A percentile compares a stretch with the other conserved stretches of the same genome.
Conservation (phyloP, 306 rosid species). For the Cicer pinnatifidum region DNA sequence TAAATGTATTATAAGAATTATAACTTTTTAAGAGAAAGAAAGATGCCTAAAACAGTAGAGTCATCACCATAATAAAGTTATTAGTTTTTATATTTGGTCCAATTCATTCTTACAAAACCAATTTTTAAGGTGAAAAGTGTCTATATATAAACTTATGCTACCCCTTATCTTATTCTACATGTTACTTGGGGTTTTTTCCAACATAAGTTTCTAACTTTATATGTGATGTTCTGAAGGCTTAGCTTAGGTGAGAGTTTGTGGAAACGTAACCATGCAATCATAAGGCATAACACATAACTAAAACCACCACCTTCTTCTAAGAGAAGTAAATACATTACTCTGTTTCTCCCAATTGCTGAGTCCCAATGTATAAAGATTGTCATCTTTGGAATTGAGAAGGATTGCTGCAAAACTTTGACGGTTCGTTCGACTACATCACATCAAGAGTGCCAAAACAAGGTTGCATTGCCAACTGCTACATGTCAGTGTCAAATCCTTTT, state of each 20-base stretch:
- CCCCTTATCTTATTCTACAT: no score
- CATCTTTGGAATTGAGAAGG: neutral
- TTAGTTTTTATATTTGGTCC: no score
- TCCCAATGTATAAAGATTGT: neutral
- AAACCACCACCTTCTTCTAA: neutral
- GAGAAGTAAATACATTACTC: neutral
- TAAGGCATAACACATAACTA: no score
- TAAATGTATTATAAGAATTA: no score
- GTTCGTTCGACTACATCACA: neutral
- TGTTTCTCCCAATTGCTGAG: neutral
- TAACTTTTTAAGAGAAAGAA: no score
- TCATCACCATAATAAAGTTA: no score
- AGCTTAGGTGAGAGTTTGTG: neutral
- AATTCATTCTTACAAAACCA: no score
- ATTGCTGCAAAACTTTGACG: neutral
- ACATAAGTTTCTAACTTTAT: neutral
- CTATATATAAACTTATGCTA: no score
- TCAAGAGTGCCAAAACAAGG: neutral
- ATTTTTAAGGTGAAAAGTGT: no score
- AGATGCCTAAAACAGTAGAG: no score
- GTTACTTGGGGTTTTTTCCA: no score
- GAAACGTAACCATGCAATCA: neutral
- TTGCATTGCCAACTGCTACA: constrained; percentile 15
- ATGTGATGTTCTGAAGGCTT: neutral
- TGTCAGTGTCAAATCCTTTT: constrained; percentile 48